Base-by-base conservation (phyloP, 331 rosid genomes). In the Dryas integrifolia region DNA sequence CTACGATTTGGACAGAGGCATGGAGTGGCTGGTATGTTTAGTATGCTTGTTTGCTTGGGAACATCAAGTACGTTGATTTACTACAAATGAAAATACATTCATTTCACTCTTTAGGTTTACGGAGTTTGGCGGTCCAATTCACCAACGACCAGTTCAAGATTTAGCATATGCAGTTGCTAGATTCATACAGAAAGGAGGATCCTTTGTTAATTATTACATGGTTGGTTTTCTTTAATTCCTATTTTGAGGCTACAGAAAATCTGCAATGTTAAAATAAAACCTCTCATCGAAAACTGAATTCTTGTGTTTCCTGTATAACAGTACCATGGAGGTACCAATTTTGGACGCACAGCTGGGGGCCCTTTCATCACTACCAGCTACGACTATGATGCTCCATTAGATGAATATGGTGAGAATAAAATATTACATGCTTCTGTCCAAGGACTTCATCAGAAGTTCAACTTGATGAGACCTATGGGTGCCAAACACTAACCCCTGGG, bases 251-350 rank as follows among this genome's bases (percentile, higher is more conserved):
- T 30, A 49, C 67, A 30, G n/a, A 82, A 73, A 78, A 11, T 78
- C 72, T 53, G 59, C 73, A 39, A 61, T 48, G 60, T 69, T 51
- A 35, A 48, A 47, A 45, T 51, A 35, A 48, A 47, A 45, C 39
- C 59, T 50, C 50, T 61, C 72, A 58, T 45, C 47, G 30, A 70
- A 69, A 74, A 63, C 39, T 63, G 11, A 52, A 45, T 45, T 56
- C 66, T 14, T 75, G 10, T 72, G 57, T 26, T 47, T 35, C 13
- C 67, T 40, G 11, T 79, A 70, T 66, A 44, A 77, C 58, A 95
- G 99, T 95, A 92, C 83, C 99, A 95, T 66, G 99, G 99, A n/a
- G 99, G 99, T 78, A 95, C 99, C 59, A 95, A 95, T 83, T 95
- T 92, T 76, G 99, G 99, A 64, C 98, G 98, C 68, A 87, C 98